These are phyloP conservation scores for Cenchrus purpureus DNA, from an alignment of 176 grass and related monocot genomes.

Conservation along the genomic window DNA sequence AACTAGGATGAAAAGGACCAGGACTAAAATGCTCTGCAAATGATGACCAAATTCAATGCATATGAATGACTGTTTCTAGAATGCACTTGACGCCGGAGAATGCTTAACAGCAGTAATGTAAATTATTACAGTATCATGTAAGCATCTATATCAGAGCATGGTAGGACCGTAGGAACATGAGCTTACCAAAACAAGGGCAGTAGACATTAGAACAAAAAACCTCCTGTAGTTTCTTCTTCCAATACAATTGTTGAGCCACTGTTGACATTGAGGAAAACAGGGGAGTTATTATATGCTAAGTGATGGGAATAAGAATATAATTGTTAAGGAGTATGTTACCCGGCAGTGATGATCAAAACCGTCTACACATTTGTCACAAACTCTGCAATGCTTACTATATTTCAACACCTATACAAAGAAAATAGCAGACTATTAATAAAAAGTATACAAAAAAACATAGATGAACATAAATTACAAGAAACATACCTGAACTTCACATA, in stretches of 20 bases:
- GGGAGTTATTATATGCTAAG: slow-evolving; percentile 17
- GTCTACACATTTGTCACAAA: slow-evolving; percentile 99
- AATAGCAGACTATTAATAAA: slow-evolving; percentile 5
- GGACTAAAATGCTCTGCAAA: slow-evolving; percentile 72
- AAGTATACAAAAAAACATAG: neutral
- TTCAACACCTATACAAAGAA: slow-evolving; percentile 74
- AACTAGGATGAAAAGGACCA: slow-evolving; percentile 99
- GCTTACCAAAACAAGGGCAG: slow-evolving; percentile 91
- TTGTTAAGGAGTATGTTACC: slow-evolving; percentile 50
- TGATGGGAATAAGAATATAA: slow-evolving; percentile 26
- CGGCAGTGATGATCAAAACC: slow-evolving; percentile 99
- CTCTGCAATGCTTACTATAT: slow-evolving; percentile 98
- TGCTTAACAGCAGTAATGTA: slow-evolving; percentile 10
- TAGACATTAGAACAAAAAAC: slow-evolving; percentile 93
- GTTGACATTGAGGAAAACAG: slow-evolving; percentile 35
- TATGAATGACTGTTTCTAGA: slow-evolving; percentile 11
- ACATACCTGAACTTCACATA: slow-evolving; percentile 94
- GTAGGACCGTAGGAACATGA: slow-evolving; percentile 29
- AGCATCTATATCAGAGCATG: slow-evolving; percentile 29
- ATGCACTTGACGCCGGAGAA: slow-evolving; percentile 6
- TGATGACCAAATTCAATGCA: slow-evolving; percentile 36
- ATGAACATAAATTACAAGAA: slow-evolving; percentile 22
- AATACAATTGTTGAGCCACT: slow-evolving; percentile 99
- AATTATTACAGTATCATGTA: neutral
- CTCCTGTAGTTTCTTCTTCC: slow-evolving; percentile 92